A percentile compares a stretch with the other conserved stretches of the same genome.
phyloP scores from a whole-genome alignment of 257 asterid species.

The Forsythia viridissima region DNA sequence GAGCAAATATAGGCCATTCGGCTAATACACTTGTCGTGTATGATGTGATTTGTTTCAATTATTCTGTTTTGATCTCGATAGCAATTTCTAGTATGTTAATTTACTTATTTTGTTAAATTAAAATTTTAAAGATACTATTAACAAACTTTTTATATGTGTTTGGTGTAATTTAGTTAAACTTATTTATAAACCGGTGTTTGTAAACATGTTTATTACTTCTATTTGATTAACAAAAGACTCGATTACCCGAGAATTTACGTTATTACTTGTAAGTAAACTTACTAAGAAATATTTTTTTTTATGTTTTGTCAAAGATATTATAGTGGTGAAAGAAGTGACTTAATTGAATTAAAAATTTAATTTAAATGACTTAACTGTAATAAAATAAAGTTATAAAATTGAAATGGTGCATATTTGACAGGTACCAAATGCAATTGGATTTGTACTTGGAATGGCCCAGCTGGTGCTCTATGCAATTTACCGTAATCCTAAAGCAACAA shows the following conservation, averaged over 20 bases:
- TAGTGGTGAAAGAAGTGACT: too few relatives aligned
- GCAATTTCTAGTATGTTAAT: not conserved
- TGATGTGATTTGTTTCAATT: not conserved
- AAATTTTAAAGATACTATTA: too few relatives aligned
- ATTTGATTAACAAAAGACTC: not conserved
- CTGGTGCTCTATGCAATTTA: constrained; percentile 57
- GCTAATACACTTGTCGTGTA: too few relatives aligned
- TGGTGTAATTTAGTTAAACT: too few relatives aligned
- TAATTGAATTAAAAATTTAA: too few relatives aligned
- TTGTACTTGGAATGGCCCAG: constrained; percentile 53
- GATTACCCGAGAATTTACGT: not conserved
- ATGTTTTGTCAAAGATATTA: too few relatives aligned
- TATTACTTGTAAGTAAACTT: not conserved
- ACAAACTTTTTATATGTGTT: too few relatives aligned
- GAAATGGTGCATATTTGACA: constrained; percentile 1
- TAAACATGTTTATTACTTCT: not conserved
- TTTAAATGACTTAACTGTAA: too few relatives aligned
- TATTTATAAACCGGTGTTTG: too few relatives aligned
- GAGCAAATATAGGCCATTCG: not conserved
- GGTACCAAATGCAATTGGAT: constrained; percentile 71
- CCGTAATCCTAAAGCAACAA: constrained; percentile 29
- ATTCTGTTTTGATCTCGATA: not conserved
- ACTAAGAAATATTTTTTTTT: too few relatives aligned
- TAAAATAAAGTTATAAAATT: not conserved
- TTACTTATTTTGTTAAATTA: too few relatives aligned